Percentiles rank a stretch among this genome's conserved stretches.
Evolutionary conservation across 2,329 filamentous ascomycete genomes (phyloP).

Genomic region (Verticillium nubilum): DNA sequence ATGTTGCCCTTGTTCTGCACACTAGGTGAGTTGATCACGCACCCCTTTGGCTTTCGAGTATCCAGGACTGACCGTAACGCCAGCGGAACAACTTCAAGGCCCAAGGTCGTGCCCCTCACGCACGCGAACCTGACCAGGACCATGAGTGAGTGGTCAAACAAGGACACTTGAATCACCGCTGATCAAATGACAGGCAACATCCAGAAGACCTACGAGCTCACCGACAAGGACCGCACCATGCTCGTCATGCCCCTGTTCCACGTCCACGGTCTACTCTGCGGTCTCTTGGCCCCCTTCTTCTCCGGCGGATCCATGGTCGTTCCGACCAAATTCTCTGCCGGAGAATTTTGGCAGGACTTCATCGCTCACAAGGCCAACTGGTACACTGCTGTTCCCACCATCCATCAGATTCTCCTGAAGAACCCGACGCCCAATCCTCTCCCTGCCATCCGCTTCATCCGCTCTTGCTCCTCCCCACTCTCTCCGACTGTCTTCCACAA

Average conservation of each 20-base stretch:
- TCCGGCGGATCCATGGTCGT: slow-evolving; percentile 77
- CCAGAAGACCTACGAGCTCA: slow-evolving; percentile 69
- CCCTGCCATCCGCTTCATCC: slow-evolving; percentile 76
- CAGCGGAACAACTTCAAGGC: slow-evolving; percentile 74
- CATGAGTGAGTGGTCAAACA: slow-evolving; percentile 52
- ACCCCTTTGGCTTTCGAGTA: too few relatives aligned
- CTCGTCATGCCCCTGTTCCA: slow-evolving; percentile 90
- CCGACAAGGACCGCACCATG: slow-evolving; percentile 68
- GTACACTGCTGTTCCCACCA: slow-evolving; percentile 92
- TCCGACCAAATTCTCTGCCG: slow-evolving; percentile 72
- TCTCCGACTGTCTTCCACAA: slow-evolving; percentile 77
- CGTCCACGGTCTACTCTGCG: slow-evolving; percentile 82
- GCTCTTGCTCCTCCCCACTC: slow-evolving; percentile 79
- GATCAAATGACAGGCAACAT: slow-evolving; percentile 57
- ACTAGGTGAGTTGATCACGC: slow-evolving; percentile 44
- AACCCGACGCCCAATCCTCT: slow-evolving; percentile 61
- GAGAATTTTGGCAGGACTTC: slow-evolving; percentile 79
- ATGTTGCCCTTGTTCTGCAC: slow-evolving; percentile 76
- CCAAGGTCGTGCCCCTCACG: slow-evolving; percentile 77
- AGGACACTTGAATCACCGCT: neutral
- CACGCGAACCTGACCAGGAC: slow-evolving; percentile 77
- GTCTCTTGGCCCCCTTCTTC: slow-evolving; percentile 69
- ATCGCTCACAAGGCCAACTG: slow-evolving; percentile 71
- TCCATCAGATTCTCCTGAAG: slow-evolving; percentile 83
- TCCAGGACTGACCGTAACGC: neutral